Conservation (phyloP, 2,329 filamentous ascomycete genomes). For the Didymella pomorum region DNA sequence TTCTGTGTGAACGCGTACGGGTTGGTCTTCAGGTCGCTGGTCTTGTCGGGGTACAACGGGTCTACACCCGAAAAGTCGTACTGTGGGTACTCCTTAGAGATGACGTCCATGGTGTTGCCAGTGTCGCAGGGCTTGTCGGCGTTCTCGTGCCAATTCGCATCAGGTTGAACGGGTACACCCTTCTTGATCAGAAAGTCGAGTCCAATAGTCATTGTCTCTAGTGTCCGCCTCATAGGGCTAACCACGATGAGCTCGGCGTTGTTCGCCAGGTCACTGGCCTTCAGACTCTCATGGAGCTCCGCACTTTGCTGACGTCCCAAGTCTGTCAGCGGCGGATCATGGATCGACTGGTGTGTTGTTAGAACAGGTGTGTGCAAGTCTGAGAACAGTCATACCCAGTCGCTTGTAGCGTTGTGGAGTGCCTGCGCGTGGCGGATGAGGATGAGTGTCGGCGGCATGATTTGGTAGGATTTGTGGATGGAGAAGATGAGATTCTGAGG, state of each 20-base stretch:
- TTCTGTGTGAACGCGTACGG: constrained; percentile 63
- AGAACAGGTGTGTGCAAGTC: not conserved
- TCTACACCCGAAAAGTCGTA: constrained; percentile 67
- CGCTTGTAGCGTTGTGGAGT: constrained; percentile 53
- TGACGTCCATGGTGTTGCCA: constrained; percentile 58
- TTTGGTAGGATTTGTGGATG: constrained; percentile 2
- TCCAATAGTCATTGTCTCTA: constrained; percentile 68
- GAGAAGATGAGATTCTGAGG: not conserved
- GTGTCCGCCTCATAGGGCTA: constrained; percentile 70
- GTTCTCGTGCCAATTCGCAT: constrained; percentile 70
- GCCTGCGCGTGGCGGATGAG: constrained; percentile 58
- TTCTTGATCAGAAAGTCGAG: constrained; percentile 65
- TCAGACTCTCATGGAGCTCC: constrained; percentile 51
- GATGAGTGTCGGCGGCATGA: constrained; percentile 56
- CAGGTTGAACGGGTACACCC: constrained; percentile 61
- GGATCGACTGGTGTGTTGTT: constrained; percentile 37
- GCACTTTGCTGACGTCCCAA: constrained; percentile 53
- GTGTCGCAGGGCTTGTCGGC: constrained; percentile 66
- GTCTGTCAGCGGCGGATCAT: constrained; percentile 54
- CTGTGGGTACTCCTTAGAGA: constrained; percentile 61
- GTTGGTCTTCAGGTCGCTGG: constrained; percentile 47
- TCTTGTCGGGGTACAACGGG: constrained; percentile 70
- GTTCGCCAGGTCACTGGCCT: constrained; percentile 48
- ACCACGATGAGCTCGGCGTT: constrained; percentile 65
- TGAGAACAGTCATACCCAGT: constrained; percentile 38